Percentiles rank a stretch among this genome's conserved stretches.
phyloP scores from a whole-genome alignment of 192 early-diverging fungal species.

The Backusella tarrabulga region DNA sequence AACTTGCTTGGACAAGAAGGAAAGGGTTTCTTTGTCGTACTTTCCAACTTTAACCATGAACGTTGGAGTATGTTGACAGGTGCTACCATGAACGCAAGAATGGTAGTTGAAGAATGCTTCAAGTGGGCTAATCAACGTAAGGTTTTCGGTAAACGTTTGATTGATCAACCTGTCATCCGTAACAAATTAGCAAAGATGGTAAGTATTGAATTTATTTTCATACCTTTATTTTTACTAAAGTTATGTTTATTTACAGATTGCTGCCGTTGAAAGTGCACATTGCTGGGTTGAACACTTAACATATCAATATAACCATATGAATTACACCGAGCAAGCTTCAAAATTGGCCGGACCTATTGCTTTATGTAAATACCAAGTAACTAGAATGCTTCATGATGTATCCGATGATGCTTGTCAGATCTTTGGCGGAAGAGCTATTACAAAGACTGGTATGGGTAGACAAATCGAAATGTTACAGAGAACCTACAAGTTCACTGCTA shows the following conservation, averaged over 20 bases:
- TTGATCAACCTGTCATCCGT: constrained; percentile 73
- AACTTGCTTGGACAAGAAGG: constrained; percentile 66
- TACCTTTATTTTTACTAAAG: background rate
- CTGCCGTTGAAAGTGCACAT: constrained; percentile 47
- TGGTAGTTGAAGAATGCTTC: constrained; percentile 58
- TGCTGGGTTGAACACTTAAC: constrained; percentile 62
- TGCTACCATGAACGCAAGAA: constrained; percentile 35
- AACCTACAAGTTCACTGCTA: constrained; percentile 51
- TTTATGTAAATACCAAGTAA: constrained; percentile 55
- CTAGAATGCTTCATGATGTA: constrained; percentile 57
- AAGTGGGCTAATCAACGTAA: constrained; percentile 73
- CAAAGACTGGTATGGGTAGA: constrained; percentile 74
- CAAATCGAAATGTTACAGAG: constrained; percentile 60
- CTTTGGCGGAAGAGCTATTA: constrained; percentile 71
- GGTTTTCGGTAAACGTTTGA: constrained; percentile 66
- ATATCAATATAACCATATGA: constrained; percentile 67
- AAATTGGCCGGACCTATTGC: constrained; percentile 67
- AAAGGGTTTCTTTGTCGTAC: constrained; percentile 62
- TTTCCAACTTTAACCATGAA: constrained; percentile 76
- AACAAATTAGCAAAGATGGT: constrained; percentile 66
- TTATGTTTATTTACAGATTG: constrained; percentile 25
- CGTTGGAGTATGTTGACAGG: constrained; percentile 51
- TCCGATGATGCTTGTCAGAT: constrained; percentile 67
- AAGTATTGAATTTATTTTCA: background rate
- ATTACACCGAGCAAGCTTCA: constrained; percentile 57